Conservation (phyloP, 1,284 basidiomycete genomes). For the Omphalotus olearius region DNA sequence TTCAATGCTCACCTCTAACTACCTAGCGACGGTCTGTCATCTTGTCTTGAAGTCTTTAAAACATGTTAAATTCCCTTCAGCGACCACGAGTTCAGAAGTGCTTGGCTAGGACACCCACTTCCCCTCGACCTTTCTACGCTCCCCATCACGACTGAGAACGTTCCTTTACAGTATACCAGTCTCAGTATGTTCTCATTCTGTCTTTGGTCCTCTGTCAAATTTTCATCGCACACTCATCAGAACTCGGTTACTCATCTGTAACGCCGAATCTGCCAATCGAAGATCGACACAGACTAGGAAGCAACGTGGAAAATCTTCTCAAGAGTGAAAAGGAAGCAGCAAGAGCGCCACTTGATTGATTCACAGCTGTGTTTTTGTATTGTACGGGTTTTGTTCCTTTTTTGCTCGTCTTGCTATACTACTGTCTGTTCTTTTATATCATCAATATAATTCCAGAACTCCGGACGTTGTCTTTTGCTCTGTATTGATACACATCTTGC, state of each 20-base stretch:
- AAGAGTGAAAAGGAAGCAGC: constrained; percentile 51
- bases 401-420: too few relatives aligned
- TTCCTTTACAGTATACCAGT: constrained; percentile 69
- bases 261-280: constrained; percentile 38
- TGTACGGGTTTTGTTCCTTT: too few relatives aligned
- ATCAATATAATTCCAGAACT: too few relatives aligned
- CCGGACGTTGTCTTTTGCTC: too few relatives aligned
- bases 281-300: constrained; percentile 43
- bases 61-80: constrained; percentile 20
- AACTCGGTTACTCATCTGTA: constrained; percentile 49
- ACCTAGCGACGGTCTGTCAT: background rate
- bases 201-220: background rate
- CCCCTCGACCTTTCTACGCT: constrained; percentile 59
- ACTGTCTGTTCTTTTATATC: too few relatives aligned
- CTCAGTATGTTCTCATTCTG: constrained; percentile 40
- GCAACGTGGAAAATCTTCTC: constrained; percentile 45
- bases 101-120: constrained; percentile 69
- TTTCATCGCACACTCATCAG: constrained; percentile 23
- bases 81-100: constrained; percentile 62
- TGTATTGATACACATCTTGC: too few relatives aligned
- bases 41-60: background rate
- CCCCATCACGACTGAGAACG: constrained; percentile 40
- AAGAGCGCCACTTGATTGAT: constrained; percentile 34
- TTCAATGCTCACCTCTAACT: background rate
- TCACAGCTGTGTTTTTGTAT: too few relatives aligned